phyloP scores from a whole-genome alignment of 768 basidiomycete genomes.

The Tephrocybe sp. region DNA sequence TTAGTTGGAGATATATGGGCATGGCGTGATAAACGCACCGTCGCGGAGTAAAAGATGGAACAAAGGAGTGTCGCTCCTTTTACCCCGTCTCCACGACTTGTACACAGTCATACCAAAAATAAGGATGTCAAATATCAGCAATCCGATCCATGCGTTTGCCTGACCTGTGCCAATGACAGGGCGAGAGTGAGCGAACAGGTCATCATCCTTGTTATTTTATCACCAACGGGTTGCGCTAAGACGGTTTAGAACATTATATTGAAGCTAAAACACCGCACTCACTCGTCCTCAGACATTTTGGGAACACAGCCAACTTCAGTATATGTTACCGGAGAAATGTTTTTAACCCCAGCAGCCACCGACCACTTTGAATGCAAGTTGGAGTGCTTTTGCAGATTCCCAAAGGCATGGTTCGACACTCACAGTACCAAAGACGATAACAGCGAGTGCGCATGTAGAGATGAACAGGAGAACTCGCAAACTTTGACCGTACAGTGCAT shows the following conservation, averaged over 20 bases:
- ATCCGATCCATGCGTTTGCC: slow-evolving; percentile 37
- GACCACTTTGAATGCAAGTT: not conserved
- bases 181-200: too few relatives aligned
- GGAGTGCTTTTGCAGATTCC: not conserved
- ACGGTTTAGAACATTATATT: too few relatives aligned
- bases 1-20: not conserved
- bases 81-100: slow-evolving; percentile 29
- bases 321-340: not conserved
- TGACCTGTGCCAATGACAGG: too few relatives aligned
- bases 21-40: slow-evolving; percentile 27
- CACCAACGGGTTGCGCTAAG: not conserved
- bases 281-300: not conserved
- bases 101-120: slow-evolving; percentile 40
- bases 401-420: not conserved
- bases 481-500: slow-evolving; percentile 37
- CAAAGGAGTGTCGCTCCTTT: slow-evolving; percentile 22
- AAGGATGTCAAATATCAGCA: slow-evolving; percentile 38
- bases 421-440: slow-evolving; percentile 28
- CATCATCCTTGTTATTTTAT: not conserved
- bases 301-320: not conserved
- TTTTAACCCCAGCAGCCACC: not conserved
- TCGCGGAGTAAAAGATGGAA: slow-evolving; percentile 36
- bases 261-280: not conserved
- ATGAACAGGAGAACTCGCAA: slow-evolving; percentile 26
- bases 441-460: slow-evolving; percentile 21